Base-by-base conservation (phyloP, 306 rosid genomes). In the Sechiopsis laciniata region DNA sequence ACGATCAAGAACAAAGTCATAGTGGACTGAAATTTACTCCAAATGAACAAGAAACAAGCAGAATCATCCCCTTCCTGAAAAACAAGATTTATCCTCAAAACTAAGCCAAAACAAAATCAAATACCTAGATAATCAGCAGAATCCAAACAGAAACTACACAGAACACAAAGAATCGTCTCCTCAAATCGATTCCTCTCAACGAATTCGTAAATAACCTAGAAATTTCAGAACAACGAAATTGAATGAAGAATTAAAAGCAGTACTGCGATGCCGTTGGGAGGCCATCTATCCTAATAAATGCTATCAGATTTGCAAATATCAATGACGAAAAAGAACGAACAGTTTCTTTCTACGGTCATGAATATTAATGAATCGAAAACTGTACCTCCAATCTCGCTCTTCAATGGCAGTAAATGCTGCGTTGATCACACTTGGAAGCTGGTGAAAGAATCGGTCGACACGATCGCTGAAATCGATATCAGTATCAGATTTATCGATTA, bases 181-280 rank as follows among this genome's bases (percentile, higher is more conserved):
- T 72, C 15, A 29, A 15, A n/a, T 73, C 24, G 64, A 21, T 57
- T 73, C 42, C 17, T 22, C 8, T 50, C 8, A 11, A 61, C 6
- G 19, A 46, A 35, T 62, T 20, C 60, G 8, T 50, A 22, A 22
- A 42, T 6, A 75, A 75, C 60, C 46, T 45, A 53, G 35, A 72
- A 51, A 64, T 45, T 62, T 14, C 22, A 57, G 26, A 17, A 66
- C 57, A 42, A 55, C 37, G 10, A 45, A 57, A 83, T 78, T 77
- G 76, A 71, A 80, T 78, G 79, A 89, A 82, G 80, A 51, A 74
- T 79, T 78, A 86, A 83, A 83, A 82, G 83, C 82, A 48, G 55
- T 68, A 19, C 58, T 78, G 51, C 3, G 86, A 70, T 75, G 75
- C 85, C 74, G 97, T 85, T 91, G 96, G 96, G 82, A 76, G 7